Evolutionary conservation across 306 rosid species (phyloP).

Genomic region (Glycine latifolia): DNA sequence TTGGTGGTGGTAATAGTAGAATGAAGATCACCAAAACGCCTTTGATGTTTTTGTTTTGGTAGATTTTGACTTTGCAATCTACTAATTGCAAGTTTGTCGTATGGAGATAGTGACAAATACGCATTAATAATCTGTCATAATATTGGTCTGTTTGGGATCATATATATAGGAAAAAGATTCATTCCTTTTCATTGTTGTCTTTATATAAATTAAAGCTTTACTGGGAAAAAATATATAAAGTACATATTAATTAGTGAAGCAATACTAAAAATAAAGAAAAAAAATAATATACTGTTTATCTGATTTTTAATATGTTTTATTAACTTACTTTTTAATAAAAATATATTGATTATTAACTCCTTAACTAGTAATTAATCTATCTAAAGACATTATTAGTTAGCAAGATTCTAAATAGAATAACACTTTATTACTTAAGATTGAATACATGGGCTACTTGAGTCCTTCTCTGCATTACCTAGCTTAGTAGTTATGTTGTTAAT

Average conservation of each 20-base stretch:
- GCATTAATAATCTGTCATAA: neutral
- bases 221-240: neutral
- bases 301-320: too few relatives aligned
- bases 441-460: neutral
- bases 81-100: neutral
- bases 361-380: neutral
- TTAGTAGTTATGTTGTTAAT: too few relatives aligned
- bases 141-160: slow-evolving; percentile 13
- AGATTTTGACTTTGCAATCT: slow-evolving; percentile 53
- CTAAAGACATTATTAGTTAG: neutral
- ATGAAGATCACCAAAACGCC: slow-evolving; percentile 29
- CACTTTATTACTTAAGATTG: neutral
- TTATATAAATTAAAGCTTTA: neutral
- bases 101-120: slow-evolving; percentile 35
- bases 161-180: neutral
- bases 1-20: slow-evolving; percentile 8
- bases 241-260: neutral
- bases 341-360: neutral
- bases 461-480: neutral
- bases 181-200: neutral
- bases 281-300: neutral
- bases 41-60: slow-evolving; percentile 34
- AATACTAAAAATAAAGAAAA: too few relatives aligned
- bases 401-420: neutral
- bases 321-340: too few relatives aligned